Evolutionary conservation across 2,329 filamentous ascomycete species (phyloP), one percentile per base, ranked within the genome.

Genomic region (Fusarium denticulatum): DNA sequence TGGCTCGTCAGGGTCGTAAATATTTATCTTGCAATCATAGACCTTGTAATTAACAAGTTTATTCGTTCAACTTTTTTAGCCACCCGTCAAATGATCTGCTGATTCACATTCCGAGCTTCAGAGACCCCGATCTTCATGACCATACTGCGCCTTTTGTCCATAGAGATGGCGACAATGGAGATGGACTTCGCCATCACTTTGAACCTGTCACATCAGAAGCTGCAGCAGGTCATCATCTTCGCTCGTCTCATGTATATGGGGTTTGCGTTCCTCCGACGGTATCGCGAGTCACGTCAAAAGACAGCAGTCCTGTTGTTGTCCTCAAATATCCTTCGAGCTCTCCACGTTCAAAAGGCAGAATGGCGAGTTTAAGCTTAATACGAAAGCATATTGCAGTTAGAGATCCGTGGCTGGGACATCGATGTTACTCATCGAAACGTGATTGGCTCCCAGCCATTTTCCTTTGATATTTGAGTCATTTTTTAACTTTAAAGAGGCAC

Each of bases 221-320:
- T 24, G 11, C 8, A 50, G 22, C 8, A 14, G 22, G 9, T 20
- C 8, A 7, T 11, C 16, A 14, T 50, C 3, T 1, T 6, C 16
- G 12, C 6, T 34, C 12, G 5, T 34, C 16, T 20, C 30, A 6
- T 7, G 8, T 15, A 1, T 10, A 34, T 10, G 12, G 0, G 1
- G 3, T 6, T 7, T 4, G 4, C 4, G 16, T 11, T 24, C 4
- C 8, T 24, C 20, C 3, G 0, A 24, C 16, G 13, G 12, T 14
- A 20, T 7, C n/a, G 8, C 6, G 6, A 6, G 8, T 24, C 16
- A 3, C 3, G 12, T 14, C 6, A 34, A 18, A 4, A 7, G 15
- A 8, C 5, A n/a, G 28, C 6, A 8, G 7, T 18, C 28, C 22
- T 18, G 5, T 13, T 9, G 8, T 30, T 9, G 3, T 13, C 14